These are phyloP conservation scores for Schrenkiella parvula DNA, from an alignment of 345 rosid species.

Conservation along the genomic window DNA sequence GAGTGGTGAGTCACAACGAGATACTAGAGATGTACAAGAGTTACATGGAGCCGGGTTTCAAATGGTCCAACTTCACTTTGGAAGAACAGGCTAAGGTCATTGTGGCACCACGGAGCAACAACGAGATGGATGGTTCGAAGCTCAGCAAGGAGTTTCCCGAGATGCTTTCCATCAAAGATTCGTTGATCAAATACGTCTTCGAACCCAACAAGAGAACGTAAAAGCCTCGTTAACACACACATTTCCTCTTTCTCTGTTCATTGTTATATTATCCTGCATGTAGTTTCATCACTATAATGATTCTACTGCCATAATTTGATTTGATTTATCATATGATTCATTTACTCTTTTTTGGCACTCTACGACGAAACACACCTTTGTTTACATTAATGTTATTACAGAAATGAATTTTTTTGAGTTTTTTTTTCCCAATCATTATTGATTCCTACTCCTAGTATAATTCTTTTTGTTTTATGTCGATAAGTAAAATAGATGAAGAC, in stretches of 20 bases:
- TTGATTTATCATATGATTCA: conserved; percentile 12
- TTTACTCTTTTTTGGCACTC: conserved; percentile 14
- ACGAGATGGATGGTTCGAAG: conserved; percentile 81
- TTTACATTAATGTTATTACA: conserved; percentile 13
- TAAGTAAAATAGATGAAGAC: neutral
- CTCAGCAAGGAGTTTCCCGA: conserved; percentile 86
- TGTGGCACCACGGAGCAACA: conserved; percentile 86
- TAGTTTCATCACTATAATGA: conserved; percentile 9
- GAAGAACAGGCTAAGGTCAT: conserved; percentile 95
- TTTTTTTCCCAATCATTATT: neutral
- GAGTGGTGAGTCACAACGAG: conserved; percentile 87
- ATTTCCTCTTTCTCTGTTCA: conserved; percentile 8
- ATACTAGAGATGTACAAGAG: conserved; percentile 91
- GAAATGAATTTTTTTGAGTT: neutral
- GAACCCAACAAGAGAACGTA: conserved; percentile 67
- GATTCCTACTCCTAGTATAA: neutral
- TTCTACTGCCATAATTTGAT: conserved; percentile 12
- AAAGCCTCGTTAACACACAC: conserved; percentile 1
- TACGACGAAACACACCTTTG: conserved; percentile 8
- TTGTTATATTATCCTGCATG: conserved; percentile 11
- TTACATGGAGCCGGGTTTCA: conserved; percentile 61
- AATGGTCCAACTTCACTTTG: conserved; percentile 67
- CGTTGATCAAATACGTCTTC: conserved; percentile 68
- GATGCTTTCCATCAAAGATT: conserved; percentile 74
- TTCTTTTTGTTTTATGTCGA: neutral